Evolutionary conservation across 345 rosid genomes (phyloP).

Genomic region (Eucalyptus marginata): DNA sequence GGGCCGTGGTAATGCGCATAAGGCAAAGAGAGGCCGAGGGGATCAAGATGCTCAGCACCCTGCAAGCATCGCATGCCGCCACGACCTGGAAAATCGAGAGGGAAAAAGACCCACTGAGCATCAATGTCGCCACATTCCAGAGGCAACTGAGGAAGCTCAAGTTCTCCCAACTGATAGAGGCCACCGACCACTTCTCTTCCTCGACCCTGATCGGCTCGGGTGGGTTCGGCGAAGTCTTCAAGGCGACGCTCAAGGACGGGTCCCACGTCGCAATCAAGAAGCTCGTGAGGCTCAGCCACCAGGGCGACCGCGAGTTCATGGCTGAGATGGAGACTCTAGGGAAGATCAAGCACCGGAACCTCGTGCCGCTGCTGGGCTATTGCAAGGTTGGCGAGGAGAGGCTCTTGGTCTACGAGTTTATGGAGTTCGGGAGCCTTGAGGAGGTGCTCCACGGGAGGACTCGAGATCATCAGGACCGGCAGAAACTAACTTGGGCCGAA

Average conservation of each 20-base stretch:
- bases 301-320: conserved; percentile 96
- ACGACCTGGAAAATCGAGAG: conserved; percentile 97
- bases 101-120: conserved; percentile 90
- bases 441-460: conserved; percentile 81
- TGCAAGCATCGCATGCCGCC: conserved; percentile 84
- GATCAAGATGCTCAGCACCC: conserved; percentile 65
- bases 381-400: conserved; percentile 94
- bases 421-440: conserved; percentile 88
- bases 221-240: conserved; percentile 93
- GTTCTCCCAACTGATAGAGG: conserved; percentile 91
- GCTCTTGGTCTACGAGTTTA: conserved; percentile 84
- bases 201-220: conserved; percentile 81
- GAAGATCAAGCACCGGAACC: conserved; percentile 88
- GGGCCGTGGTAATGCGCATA: conserved; percentile 79
- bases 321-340: conserved; percentile 98
- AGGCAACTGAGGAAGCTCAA: conserved; percentile 76
- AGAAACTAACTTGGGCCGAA: conserved; percentile 63
- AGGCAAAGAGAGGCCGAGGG: conserved; percentile 72
- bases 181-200: conserved; percentile 87
- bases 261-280: conserved; percentile 94
- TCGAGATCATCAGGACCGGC: conserved; percentile 29
- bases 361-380: conserved; percentile 83
- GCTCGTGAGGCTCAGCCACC: conserved; percentile 78
- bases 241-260: conserved; percentile 88
- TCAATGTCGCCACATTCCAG: conserved; percentile 91